Conservation (phyloP, 2,329 filamentous ascomycete species). For the Colletotrichum tanaceti region DNA sequence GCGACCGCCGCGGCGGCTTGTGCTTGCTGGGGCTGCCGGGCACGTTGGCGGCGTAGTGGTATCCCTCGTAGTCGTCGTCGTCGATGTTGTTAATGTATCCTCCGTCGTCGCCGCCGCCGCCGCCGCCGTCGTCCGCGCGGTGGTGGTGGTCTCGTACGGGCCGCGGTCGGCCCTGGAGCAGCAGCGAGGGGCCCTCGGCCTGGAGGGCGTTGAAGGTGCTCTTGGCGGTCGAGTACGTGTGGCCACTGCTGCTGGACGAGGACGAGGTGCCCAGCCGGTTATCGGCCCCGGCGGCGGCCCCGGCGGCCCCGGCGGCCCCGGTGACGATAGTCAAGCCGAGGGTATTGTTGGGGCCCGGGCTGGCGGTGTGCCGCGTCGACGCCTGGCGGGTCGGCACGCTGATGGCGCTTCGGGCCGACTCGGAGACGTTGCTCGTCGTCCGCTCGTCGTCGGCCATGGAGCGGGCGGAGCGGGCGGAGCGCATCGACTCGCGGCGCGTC, state of each 20-base stretch:
- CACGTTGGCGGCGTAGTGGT: constrained; percentile 43
- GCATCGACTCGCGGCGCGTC: constrained; percentile 51
- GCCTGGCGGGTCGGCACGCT: constrained; percentile 50
- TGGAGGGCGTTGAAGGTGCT: constrained; percentile 64
- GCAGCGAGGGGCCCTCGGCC: constrained; percentile 63
- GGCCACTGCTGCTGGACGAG: constrained; percentile 55
- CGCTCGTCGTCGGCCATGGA: constrained; percentile 59
- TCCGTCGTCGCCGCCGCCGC: constrained; percentile 51
- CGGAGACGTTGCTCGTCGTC: constrained; percentile 68
- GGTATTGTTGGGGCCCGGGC: constrained; percentile 30
- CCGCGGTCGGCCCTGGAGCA: constrained; percentile 49
- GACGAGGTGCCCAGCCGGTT: constrained; percentile 43
- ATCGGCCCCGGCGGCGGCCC: constrained; percentile 19
- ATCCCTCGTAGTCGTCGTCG: too few species aligned
- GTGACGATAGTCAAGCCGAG: constrained; percentile 42
- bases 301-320: too few species aligned
- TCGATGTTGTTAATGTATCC: too few species aligned
- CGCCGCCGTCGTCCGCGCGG: too few species aligned
- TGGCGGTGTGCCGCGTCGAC: constrained; percentile 42
- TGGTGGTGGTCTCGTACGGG: constrained; percentile 1
- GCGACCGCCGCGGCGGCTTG: constrained; percentile 60
- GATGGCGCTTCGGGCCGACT: constrained; percentile 61
- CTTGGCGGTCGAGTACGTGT: constrained; percentile 64
- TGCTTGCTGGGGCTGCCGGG: constrained; percentile 68
- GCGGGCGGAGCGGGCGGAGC: constrained; percentile 50